Conservation (phyloP, 2,329 filamentous ascomycete species). For the Aspergillus tanneri region DNA sequence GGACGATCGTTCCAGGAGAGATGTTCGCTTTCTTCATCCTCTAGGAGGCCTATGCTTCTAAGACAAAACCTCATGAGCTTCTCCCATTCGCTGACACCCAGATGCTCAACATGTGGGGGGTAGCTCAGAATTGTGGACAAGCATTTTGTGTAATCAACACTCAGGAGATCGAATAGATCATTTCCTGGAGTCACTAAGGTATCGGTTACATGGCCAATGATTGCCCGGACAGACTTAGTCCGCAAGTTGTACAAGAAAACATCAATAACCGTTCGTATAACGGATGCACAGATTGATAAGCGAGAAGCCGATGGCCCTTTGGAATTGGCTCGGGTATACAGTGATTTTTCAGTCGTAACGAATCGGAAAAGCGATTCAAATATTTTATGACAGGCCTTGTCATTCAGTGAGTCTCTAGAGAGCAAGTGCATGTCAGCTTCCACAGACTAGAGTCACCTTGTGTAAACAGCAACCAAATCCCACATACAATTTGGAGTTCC, state of each 20-base stretch:
- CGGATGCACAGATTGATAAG: slow-evolving; percentile 67
- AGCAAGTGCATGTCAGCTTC: slow-evolving; percentile 15
- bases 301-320: slow-evolving; percentile 55
- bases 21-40: slow-evolving; percentile 29
- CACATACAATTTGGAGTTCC: slow-evolving; percentile 38
- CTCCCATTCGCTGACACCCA: slow-evolving; percentile 68
- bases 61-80: slow-evolving; percentile 67
- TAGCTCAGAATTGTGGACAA: slow-evolving; percentile 69
- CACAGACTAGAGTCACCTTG: background rate
- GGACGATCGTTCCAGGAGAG: slow-evolving; percentile 30
- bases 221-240: slow-evolving; percentile 71
- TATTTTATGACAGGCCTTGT: slow-evolving; percentile 77
- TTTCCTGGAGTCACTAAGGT: slow-evolving; percentile 64
- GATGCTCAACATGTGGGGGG: slow-evolving; percentile 75
- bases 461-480: background rate
- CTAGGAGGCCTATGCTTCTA: slow-evolving; percentile 53
- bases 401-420: slow-evolving; percentile 55
- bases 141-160: slow-evolving; percentile 75
- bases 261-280: slow-evolving; percentile 69
- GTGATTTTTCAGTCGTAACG: slow-evolving; percentile 67
- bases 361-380: slow-evolving; percentile 78
- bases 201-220: slow-evolving; percentile 80
- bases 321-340: slow-evolving; percentile 56
- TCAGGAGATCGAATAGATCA: slow-evolving; percentile 66
- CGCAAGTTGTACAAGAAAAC: slow-evolving; percentile 67